Evolutionary conservation across 208 protist genomes (phyloP).

Genomic region (Balamuthia mandrillaris): DNA sequence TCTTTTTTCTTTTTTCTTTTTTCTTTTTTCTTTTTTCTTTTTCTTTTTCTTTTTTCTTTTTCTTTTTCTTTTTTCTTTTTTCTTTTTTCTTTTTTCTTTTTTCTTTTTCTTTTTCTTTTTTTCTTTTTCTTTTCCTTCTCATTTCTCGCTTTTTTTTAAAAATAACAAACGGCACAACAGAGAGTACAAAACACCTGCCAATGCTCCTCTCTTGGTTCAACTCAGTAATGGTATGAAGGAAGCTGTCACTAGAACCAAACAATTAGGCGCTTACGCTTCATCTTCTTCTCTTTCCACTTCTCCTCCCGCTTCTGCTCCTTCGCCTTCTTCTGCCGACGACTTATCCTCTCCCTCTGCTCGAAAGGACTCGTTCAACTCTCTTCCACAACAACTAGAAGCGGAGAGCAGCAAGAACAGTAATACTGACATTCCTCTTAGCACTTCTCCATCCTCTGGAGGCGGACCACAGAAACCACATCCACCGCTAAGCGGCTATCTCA

Average conservation of each 20-base stretch:
- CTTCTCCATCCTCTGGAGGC: no score
- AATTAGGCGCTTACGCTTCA: background rate
- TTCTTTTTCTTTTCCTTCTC: no score
- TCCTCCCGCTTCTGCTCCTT: background rate
- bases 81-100: no score
- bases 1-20: background rate
- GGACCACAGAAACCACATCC: background rate
- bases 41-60: no score
- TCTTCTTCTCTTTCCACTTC: background rate
- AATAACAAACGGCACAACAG: no score
- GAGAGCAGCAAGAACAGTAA: no score
- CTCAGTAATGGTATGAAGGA: slow-evolving; percentile 22
- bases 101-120: no score
- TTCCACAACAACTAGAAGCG: no score
- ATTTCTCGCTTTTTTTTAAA: no score
- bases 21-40: background rate
- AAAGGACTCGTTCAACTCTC: no score
- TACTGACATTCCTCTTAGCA: no score
- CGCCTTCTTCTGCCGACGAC: background rate
- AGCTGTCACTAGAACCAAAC: background rate
- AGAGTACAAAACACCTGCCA: background rate
- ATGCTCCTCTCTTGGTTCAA: background rate
- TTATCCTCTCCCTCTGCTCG: background rate
- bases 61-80: no score
- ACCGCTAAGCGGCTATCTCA: background rate